Conservation (phyloP, 257 asterid species). For the Orobanche coerulescens region DNA sequence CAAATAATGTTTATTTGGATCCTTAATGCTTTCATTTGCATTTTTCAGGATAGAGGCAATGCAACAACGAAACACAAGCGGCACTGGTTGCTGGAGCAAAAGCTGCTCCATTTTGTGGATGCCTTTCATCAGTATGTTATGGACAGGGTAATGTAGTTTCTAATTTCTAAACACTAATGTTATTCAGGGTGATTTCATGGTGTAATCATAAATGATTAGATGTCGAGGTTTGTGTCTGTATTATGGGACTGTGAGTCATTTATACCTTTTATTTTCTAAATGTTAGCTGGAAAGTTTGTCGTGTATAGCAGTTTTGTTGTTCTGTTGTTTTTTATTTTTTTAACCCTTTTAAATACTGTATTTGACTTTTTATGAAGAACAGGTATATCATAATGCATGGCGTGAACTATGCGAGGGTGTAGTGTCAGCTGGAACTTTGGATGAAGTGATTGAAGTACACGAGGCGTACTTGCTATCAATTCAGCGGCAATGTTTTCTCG, state of each 20-base stretch:
- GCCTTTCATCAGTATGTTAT: constrained; percentile 97
- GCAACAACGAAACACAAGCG: constrained; percentile 58
- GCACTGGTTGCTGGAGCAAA: constrained; percentile 90
- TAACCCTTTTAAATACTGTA: background rate
- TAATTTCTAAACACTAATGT: constrained; percentile 10
- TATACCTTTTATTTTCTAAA: background rate
- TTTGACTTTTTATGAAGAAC: constrained; percentile 7
- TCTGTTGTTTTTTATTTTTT: background rate
- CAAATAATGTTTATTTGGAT: constrained; percentile 3
- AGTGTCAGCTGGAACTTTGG: constrained; percentile 77
- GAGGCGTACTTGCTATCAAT: constrained; percentile 81
- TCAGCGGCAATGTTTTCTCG: constrained; percentile 87
- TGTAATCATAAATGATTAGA: background rate
- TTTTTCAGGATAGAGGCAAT: constrained; percentile 63
- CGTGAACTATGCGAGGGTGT: constrained; percentile 92
- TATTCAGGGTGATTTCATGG: background rate
- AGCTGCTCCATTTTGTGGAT: constrained; percentile 91
- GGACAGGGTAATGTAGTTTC: constrained; percentile 69
- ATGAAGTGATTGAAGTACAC: constrained; percentile 91
- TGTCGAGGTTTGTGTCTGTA: background rate
- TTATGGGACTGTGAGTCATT: background rate
- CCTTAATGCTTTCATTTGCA: constrained; percentile 10
- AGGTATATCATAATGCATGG: constrained; percentile 99
- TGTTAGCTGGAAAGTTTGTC: constrained; percentile 1
- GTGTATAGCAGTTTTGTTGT: background rate